phyloP scores from a whole-genome alignment of 257 asterid species.

The Solanum piurae region DNA sequence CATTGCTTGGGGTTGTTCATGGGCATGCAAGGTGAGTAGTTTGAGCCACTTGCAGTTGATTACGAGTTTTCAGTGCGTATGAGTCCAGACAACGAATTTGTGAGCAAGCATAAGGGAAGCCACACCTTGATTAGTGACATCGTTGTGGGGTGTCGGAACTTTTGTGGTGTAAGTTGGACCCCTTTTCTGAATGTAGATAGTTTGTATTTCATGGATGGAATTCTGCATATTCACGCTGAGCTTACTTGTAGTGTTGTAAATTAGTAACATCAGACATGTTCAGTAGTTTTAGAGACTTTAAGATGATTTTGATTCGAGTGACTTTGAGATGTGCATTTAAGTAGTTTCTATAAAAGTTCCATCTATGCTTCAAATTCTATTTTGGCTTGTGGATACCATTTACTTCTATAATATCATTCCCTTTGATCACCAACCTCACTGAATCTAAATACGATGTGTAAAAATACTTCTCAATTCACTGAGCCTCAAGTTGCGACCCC shows the following conservation, averaged over 20 bases:
- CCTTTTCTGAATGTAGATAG: slow-evolving; percentile 43
- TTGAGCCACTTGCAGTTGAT: slow-evolving; percentile 47
- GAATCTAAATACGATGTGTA: too few relatives aligned
- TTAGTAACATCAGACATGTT: too few relatives aligned
- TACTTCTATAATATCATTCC: too few relatives aligned
- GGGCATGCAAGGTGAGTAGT: slow-evolving; percentile 74
- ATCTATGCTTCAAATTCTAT: too few relatives aligned
- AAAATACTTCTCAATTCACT: too few relatives aligned
- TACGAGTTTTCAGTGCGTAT: slow-evolving; percentile 58
- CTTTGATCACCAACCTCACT: too few relatives aligned
- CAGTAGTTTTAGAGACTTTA: neutral
- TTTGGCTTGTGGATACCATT: too few relatives aligned
- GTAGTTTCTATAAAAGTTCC: too few relatives aligned
- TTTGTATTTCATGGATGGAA: slow-evolving; percentile 49
- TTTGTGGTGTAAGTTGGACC: slow-evolving; percentile 52
- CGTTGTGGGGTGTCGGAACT: slow-evolving; percentile 63
- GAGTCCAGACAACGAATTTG: slow-evolving; percentile 38
- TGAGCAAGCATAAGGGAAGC: slow-evolving; percentile 55
- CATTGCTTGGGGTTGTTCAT: slow-evolving; percentile 75
- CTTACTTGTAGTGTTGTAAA: neutral
- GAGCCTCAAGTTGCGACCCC: too few relatives aligned
- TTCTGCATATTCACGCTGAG: slow-evolving; percentile 72
- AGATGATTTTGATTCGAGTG: too few relatives aligned
- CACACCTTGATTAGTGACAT: slow-evolving; percentile 58
- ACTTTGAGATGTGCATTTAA: too few relatives aligned